Conservation (phyloP, 2,329 filamentous ascomycete genomes). For the Karstenula rhodostoma region DNA sequence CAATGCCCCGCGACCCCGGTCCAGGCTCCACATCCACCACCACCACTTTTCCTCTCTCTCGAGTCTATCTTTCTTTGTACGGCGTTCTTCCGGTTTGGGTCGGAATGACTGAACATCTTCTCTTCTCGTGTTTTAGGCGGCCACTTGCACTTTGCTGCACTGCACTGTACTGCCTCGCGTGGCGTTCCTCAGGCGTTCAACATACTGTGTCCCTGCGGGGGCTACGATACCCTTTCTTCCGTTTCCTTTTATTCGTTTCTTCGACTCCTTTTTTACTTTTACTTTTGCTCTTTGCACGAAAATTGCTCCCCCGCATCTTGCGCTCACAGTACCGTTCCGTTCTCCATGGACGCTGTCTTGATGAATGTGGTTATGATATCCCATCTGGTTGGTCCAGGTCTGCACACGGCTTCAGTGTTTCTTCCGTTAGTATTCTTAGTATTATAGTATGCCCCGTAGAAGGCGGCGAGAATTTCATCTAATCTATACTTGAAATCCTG, state of each 20-base stretch:
- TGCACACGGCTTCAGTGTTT: background rate
- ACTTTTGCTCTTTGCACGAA: background rate
- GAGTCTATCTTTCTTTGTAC: background rate
- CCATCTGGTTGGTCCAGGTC: background rate
- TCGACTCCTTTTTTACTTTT: background rate
- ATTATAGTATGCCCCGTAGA: background rate
- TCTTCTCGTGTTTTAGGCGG: background rate
- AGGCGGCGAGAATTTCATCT: background rate
- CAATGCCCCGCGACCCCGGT: background rate
- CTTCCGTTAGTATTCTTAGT: background rate
- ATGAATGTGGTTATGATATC: background rate
- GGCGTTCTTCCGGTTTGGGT: background rate
- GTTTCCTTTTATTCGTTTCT: background rate
- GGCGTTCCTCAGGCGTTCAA: constrained; percentile 9
- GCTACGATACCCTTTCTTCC: constrained; percentile 10
- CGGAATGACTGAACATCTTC: background rate
- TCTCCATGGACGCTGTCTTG: background rate
- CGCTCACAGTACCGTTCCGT: background rate
- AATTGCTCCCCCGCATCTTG: background rate
- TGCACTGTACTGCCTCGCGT: constrained; percentile 1
- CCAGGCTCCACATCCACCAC: background rate
- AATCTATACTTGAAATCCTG: background rate
- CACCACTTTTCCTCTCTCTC: background rate
- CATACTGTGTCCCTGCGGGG: background rate
- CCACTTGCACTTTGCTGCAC: background rate